These are phyloP conservation scores for Boletellus sp. DNA, from an alignment of 1,284 basidiomycete species.

Conservation along the genomic window DNA sequence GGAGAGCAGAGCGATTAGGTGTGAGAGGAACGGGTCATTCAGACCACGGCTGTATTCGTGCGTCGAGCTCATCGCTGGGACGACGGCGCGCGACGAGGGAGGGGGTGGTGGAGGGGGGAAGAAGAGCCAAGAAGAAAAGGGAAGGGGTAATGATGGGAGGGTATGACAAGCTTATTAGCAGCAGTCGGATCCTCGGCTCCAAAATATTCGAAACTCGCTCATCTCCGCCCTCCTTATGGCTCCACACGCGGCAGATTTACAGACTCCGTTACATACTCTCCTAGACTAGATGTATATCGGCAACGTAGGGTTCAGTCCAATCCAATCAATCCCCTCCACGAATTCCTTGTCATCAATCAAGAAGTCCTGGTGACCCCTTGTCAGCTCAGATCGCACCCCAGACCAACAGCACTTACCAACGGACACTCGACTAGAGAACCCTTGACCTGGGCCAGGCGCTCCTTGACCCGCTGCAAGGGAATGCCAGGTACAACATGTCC, in stretches of 20 bases:
- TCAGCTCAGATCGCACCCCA: slow-evolving; percentile 14
- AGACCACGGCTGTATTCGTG: slow-evolving; percentile 16
- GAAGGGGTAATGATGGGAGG: neutral
- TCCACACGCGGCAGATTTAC: neutral
- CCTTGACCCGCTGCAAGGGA: slow-evolving; percentile 66
- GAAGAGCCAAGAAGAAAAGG: neutral
- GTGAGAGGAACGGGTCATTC: slow-evolving; percentile 42
- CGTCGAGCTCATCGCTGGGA: slow-evolving; percentile 32
- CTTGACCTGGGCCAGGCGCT: slow-evolving; percentile 64
- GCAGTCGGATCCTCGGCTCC: neutral
- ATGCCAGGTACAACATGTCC: slow-evolving; percentile 79
- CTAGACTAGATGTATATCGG: slow-evolving; percentile 63
- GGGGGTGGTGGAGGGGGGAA: slow-evolving; percentile 2
- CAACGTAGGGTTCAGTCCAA: slow-evolving; percentile 69
- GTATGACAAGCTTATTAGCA: slow-evolving; percentile 8
- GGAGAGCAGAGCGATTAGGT: slow-evolving; percentile 51
- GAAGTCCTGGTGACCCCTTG: slow-evolving; percentile 56
- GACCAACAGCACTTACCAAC: slow-evolving; percentile 44
- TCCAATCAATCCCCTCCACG: slow-evolving; percentile 68
- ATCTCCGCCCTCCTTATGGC: slow-evolving; percentile 14
- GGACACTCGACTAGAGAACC: slow-evolving; percentile 77
- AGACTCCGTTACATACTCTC: slow-evolving; percentile 2
- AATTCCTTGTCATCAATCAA: slow-evolving; percentile 75
- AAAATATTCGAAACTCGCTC: slow-evolving; percentile 4
- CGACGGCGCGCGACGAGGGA: slow-evolving; percentile 10